Evolutionary conservation across 768 basidiomycete species (phyloP).

Genomic region (Calocera viscosa): DNA sequence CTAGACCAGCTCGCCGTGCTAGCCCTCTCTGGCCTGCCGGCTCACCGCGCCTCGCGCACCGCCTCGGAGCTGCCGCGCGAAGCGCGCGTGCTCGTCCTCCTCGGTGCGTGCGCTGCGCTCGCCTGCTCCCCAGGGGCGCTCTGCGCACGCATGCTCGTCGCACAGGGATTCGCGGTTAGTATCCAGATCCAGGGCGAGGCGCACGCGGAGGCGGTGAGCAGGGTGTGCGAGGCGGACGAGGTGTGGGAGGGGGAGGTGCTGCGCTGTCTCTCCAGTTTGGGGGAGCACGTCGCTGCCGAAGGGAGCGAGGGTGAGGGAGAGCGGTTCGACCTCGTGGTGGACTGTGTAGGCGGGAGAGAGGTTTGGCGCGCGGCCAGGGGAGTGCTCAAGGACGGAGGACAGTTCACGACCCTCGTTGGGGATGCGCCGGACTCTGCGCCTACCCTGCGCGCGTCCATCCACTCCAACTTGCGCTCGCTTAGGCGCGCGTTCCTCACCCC

Average conservation of each 20-base stretch:
- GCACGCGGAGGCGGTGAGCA: constrained; percentile 4
- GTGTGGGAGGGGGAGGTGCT: constrained; percentile 10
- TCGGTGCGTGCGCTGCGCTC: constrained; percentile 37
- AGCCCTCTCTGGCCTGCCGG: constrained; percentile 66
- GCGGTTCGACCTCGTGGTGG: constrained; percentile 66
- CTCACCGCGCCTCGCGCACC: constrained; percentile 67
- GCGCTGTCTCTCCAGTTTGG: neutral
- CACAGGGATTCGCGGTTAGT: constrained; percentile 57
- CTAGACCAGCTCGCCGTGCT: constrained; percentile 70
- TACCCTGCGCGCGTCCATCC: constrained; percentile 58
- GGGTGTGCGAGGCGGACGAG: constrained; percentile 10
- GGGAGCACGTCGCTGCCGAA: neutral
- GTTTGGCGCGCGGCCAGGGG: constrained; percentile 62
- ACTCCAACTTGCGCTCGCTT: constrained; percentile 56
- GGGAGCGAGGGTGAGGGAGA: neutral
- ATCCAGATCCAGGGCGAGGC: constrained; percentile 42
- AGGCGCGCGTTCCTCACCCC: constrained; percentile 19
- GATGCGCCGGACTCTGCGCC: constrained; percentile 57
- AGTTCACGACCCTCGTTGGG: constrained; percentile 74
- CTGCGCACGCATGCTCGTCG: constrained; percentile 62
- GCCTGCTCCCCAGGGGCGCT: constrained; percentile 40
- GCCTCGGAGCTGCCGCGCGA: constrained; percentile 32
- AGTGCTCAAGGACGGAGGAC: constrained; percentile 40
- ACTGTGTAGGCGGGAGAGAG: constrained; percentile 67
- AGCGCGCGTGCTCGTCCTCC: constrained; percentile 47